Conservation (phyloP, 192 early-diverging fungal genomes). For the Backusella parvicylindrica region DNA sequence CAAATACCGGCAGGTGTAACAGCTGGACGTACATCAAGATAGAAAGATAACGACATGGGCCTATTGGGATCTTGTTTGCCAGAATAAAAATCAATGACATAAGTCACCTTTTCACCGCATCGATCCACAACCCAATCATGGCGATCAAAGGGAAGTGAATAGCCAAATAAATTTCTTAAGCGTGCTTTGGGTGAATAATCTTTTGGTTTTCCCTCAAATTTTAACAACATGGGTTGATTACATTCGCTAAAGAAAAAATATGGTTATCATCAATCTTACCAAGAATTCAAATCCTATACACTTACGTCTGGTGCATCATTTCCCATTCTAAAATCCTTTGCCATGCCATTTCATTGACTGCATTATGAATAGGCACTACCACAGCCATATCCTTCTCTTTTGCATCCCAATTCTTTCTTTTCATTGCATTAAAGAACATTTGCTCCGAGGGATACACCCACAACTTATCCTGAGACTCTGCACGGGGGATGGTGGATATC, state of each 20-base stretch:
- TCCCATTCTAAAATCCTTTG: conserved; percentile 86
- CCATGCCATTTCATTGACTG: conserved; percentile 92
- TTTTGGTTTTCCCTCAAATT: conserved; percentile 71
- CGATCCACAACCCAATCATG: conserved; percentile 94
- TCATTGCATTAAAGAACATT: conserved; percentile 97
- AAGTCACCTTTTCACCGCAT: conserved; percentile 82
- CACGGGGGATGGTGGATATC: conserved; percentile 73
- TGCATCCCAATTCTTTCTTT: conserved; percentile 86
- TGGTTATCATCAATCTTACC: no score
- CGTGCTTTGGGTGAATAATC: conserved; percentile 74
- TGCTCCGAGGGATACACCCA: conserved; percentile 95
- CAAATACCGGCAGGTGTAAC: conserved; percentile 54
- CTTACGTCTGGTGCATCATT: conserved; percentile 48
- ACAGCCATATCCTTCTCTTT: conserved; percentile 80
- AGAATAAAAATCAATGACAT: conserved; percentile 91
- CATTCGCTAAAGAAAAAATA: conserved; percentile 42
- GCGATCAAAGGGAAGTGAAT: conserved; percentile 84
- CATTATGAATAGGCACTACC: conserved; percentile 92
- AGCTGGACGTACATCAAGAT: conserved; percentile 87
- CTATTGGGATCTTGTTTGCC: conserved; percentile 53
- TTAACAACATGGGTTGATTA: conserved; percentile 63
- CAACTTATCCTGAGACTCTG: conserved; percentile 43
- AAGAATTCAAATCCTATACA: no score
- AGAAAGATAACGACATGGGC: conserved; percentile 59
- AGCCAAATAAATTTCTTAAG: conserved; percentile 65